These are phyloP conservation scores for Gymnopilus dilepis DNA, from an alignment of 768 basidiomycete genomes.

Conservation along the genomic window DNA sequence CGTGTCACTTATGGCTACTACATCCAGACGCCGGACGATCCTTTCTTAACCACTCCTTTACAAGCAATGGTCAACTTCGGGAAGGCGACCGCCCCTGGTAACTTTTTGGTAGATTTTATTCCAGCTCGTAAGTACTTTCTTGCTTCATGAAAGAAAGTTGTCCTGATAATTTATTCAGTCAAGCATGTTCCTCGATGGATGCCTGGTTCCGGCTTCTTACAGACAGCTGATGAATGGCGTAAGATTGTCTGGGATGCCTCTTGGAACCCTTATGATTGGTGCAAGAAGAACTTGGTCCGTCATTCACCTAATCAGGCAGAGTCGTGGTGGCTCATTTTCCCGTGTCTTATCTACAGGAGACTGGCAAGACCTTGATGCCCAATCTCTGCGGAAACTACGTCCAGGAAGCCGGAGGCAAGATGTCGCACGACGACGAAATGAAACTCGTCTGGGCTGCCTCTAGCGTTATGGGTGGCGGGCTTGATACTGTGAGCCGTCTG, in stretches of 20 bases:
- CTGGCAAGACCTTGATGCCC: slow-evolving; percentile 47
- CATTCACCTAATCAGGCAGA: background rate
- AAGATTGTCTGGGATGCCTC: slow-evolving; percentile 41
- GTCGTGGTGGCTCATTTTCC: background rate
- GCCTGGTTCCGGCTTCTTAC: slow-evolving; percentile 61
- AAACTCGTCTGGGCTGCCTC: slow-evolving; percentile 43
- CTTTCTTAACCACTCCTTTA: slow-evolving; percentile 52
- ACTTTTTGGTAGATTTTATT: slow-evolving; percentile 44
- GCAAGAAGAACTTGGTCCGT: slow-evolving; percentile 49
- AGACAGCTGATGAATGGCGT: slow-evolving; percentile 44
- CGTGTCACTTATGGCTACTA: slow-evolving; percentile 62
- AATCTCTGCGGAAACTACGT: slow-evolving; percentile 39
- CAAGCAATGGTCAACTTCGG: slow-evolving; percentile 55
- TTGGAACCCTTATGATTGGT: slow-evolving; percentile 42
- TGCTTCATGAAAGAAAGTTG: background rate
- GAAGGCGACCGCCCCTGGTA: slow-evolving; percentile 44
- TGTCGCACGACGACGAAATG: slow-evolving; percentile 42
- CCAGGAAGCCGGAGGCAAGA: slow-evolving; percentile 29
- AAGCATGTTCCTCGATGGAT: slow-evolving; percentile 59
- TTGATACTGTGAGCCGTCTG: slow-evolving; percentile 24
- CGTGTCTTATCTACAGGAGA: slow-evolving; percentile 32
- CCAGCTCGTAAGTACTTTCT: slow-evolving; percentile 32
- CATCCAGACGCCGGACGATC: slow-evolving; percentile 53
- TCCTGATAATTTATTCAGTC: slow-evolving; percentile 31
- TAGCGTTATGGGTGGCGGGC: slow-evolving; percentile 25